Evolutionary conservation across 2,329 filamentous ascomycete species (phyloP), one percentile per base, ranked within the genome.

Genomic region (Aspergillus amoenus): DNA sequence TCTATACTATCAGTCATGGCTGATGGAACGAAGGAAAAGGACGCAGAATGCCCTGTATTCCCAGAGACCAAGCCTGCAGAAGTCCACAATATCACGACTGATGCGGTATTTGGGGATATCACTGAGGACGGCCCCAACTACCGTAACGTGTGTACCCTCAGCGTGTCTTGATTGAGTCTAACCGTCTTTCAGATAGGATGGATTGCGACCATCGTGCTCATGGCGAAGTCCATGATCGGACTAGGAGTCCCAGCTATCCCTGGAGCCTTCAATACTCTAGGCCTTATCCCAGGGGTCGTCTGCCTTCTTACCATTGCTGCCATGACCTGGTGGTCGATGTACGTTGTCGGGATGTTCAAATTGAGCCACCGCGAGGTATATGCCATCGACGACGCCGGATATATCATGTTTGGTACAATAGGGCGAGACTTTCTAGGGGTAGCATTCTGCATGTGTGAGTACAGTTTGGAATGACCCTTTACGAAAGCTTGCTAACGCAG

Each of bases 311-410:
- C 64, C 4, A 72, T 82, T 24, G 76, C 71, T 1, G 58, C 21
- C 15, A 79, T 81, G 59, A 79, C 79, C 0, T 78, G 76, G 3
- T 82, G 80, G 80, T 79, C 78, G 3, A 69, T 73, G 52, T 81
- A 78, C 60, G 76, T 81, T 32, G 70, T 82, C 12, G 80, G 66
- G 3, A 41, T 42, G n/a, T 84, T 84, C 71, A 84, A 84, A 63
- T 61, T 82, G 34, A 70, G 73, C 6, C 82, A 84, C 62, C 78
- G 78, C 0, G 75, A 82, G 56, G 81, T 84, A 3, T 84, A 85
- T 64, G 80, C 79, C 44, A 83, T 85, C 72, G 82, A 82, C 46
- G 82, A 84, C 56, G 81, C 79, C 0, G 82, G 82, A 12, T 70
- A 70, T 43, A 78, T 84, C 53, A 72, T 85, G 18, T 83, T 84